phyloP scores from a whole-genome alignment of 2,329 filamentous ascomycete species.

The Calonectria multiphialidica region DNA sequence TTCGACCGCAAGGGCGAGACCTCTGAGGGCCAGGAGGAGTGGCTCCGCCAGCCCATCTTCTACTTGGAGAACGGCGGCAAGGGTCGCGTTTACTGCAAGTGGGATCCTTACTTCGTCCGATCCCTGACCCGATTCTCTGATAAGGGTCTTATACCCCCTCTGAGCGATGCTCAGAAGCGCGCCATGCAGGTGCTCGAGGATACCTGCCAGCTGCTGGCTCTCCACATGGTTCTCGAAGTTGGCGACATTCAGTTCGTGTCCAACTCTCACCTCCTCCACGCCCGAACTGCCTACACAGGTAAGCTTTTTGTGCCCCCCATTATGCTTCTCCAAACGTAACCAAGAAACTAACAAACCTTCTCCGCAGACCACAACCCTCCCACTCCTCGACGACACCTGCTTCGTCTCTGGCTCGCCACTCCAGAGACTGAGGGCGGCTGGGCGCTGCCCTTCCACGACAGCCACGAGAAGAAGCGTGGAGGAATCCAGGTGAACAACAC shows the following conservation, averaged over 20 bases:
- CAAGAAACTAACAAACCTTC: slow-evolving; percentile 4
- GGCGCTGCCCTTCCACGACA: slow-evolving; percentile 86
- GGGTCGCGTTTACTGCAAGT: slow-evolving; percentile 73
- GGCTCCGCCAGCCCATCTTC: slow-evolving; percentile 78
- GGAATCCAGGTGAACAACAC: slow-evolving; percentile 90
- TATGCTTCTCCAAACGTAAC: rapidly evolving
- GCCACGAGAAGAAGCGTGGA: slow-evolving; percentile 85
- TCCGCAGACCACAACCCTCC: slow-evolving; percentile 70
- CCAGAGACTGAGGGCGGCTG: slow-evolving; percentile 88
- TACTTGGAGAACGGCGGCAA: slow-evolving; percentile 79
- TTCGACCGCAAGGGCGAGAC: slow-evolving; percentile 92
- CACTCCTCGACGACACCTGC: slow-evolving; percentile 79
- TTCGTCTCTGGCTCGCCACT: slow-evolving; percentile 87
- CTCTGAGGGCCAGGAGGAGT: slow-evolving; percentile 79
- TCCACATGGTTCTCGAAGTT: slow-evolving; percentile 89
- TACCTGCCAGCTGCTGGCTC: slow-evolving; percentile 76
- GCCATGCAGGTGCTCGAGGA: slow-evolving; percentile 75
- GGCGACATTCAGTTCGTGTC: slow-evolving; percentile 90
- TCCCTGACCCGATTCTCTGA: slow-evolving; percentile 82
- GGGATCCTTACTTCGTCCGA: slow-evolving; percentile 90
- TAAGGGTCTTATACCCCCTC: slow-evolving; percentile 76
- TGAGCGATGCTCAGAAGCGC: slow-evolving; percentile 76
- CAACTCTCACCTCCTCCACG: slow-evolving; percentile 85
- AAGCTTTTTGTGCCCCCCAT: not conserved
- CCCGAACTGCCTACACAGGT: slow-evolving; percentile 80